phyloP scores from a whole-genome alignment of 2,329 filamentous ascomycete genomes.

The Clathrospora elynae region DNA sequence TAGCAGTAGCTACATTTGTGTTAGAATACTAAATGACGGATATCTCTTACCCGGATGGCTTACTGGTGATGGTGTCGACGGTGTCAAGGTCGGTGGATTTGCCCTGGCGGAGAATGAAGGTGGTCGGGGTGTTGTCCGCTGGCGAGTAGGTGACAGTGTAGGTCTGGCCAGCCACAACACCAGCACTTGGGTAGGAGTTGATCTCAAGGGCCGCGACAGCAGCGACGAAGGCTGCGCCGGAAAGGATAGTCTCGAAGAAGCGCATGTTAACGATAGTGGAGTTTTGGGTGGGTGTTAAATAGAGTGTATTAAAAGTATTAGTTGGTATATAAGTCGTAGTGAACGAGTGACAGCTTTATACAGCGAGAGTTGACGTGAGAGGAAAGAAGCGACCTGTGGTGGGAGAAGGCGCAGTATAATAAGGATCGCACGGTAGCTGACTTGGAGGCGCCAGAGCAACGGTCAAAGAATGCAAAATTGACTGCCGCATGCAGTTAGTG shows the following conservation, averaged over 20 bases:
- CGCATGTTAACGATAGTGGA: conserved; percentile 52
- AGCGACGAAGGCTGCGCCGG: conserved; percentile 45
- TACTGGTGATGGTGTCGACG: conserved; percentile 57
- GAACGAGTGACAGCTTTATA: conserved; percentile 39
- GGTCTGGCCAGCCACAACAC: conserved; percentile 56
- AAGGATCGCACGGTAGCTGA: conserved; percentile 26
- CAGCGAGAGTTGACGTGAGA: conserved; percentile 26
- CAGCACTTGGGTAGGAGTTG: conserved; percentile 56
- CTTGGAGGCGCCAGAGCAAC: conserved; percentile 38
- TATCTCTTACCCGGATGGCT: conserved; percentile 13
- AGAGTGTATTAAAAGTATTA: conserved; percentile 25
- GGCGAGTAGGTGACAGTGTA: conserved; percentile 57
- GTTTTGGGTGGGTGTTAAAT: conserved; percentile 10
- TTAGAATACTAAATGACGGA: conserved; percentile 17
- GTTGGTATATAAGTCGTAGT: conserved; percentile 21
- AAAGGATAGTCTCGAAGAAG: conserved; percentile 57
- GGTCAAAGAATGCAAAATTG: conserved; percentile 43
- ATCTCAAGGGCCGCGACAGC: conserved; percentile 54
- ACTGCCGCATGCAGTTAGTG: conserved; percentile 26
- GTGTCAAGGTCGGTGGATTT: conserved; percentile 56
- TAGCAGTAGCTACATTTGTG: conserved; percentile 45
- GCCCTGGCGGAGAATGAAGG: conserved; percentile 63
- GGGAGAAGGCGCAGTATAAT: conserved; percentile 17
- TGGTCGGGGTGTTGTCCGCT: conserved; percentile 53
- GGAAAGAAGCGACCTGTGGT: conserved; percentile 20